Conservation (phyloP, 2,329 filamentous ascomycete species). For the Colletotrichum liriopes region DNA sequence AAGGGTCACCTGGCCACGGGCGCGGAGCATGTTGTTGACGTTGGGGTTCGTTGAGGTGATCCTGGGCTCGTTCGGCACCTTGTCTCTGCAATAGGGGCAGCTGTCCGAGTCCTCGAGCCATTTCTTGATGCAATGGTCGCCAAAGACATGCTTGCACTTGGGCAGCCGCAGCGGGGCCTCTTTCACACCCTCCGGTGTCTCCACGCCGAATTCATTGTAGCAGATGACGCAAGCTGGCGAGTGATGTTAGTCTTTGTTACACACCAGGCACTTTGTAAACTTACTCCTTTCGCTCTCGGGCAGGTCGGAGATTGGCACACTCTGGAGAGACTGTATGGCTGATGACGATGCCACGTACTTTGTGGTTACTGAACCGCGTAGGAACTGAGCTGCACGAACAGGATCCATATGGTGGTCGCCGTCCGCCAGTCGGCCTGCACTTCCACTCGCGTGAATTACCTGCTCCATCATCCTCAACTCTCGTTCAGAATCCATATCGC, state of each 20-base stretch:
- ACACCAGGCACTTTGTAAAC: conserved; percentile 43
- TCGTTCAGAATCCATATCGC: conserved; percentile 20
- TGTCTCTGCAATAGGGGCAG: conserved; percentile 76
- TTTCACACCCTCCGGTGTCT: conserved; percentile 70
- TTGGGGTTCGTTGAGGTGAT: conserved; percentile 22
- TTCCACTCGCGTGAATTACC: conserved; percentile 14
- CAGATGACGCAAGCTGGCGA: conserved; percentile 73
- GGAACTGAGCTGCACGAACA: conserved; percentile 60
- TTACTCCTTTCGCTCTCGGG: conserved; percentile 65
- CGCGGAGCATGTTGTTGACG: conserved; percentile 10
- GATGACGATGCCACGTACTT: conserved; percentile 65
- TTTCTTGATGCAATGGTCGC: conserved; percentile 75
- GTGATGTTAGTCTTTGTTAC: conserved; percentile 17
- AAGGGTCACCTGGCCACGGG: not conserved
- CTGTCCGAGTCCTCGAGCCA: conserved; percentile 76
- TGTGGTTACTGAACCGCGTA: conserved; percentile 60
- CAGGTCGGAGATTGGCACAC: conserved; percentile 62
- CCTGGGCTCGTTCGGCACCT: conserved; percentile 66
- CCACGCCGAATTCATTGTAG: conserved; percentile 73
- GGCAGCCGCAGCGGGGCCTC: conserved; percentile 73
- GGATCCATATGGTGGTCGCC: conserved; percentile 46
- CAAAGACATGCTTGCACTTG: conserved; percentile 76
- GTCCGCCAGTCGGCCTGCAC: not conserved
- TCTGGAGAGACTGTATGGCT: conserved; percentile 63
- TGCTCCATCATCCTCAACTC: conserved; percentile 42